Evolutionary conservation across 2,329 filamentous ascomycete genomes (phyloP), one percentile per base, ranked within the genome.

Genomic region (Alternaria novae-zelandiae): DNA sequence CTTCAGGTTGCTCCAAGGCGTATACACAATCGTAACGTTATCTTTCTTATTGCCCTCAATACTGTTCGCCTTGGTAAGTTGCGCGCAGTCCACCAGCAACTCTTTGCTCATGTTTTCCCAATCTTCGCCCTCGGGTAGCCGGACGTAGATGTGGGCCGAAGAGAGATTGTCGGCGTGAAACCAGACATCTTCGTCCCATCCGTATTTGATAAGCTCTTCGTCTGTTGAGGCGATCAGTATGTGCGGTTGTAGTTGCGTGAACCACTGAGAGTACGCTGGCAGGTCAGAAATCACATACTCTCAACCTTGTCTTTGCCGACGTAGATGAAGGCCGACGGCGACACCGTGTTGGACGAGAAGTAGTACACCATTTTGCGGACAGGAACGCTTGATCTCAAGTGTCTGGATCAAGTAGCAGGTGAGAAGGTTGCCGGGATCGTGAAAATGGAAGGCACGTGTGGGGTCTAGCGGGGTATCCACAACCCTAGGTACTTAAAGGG

Each of bases 1-100:
- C 79, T 93, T 91, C 32, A 99, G 87, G 79, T 99, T 99, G 47
- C 92, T 91, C 94, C 96, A 98, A 7, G 96, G 96, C 5, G 96
- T 99, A 83, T 99, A 99, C 76, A 99, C 96, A 76, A 99, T 81
- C 15, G 94, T 97, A 74, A 99, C 85, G 81, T 98, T 98, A 81
- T 98, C 95, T 81, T 97, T 98, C 82, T 99, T 99, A 85, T 99
- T 99, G 70, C 92, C 96, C 84, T 99, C 96, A 73, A 99, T 99
- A 61, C 94, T 97, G 83, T 99, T 99, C 66, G 96, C 96, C 83
- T 99, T 99, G 61, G 96, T 99, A 73, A 99, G 86, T 81, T 99
- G 96, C n/a, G 92, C 96, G 74, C 96, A 93, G 81, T 99, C 96
- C 69, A 86, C 88, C 63, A 99, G 78, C 26, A 99, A 86, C 4